These are phyloP conservation scores for Hymenoscyphus salicellus DNA, from an alignment of 2,329 filamentous ascomycete genomes.

Conservation along the genomic window DNA sequence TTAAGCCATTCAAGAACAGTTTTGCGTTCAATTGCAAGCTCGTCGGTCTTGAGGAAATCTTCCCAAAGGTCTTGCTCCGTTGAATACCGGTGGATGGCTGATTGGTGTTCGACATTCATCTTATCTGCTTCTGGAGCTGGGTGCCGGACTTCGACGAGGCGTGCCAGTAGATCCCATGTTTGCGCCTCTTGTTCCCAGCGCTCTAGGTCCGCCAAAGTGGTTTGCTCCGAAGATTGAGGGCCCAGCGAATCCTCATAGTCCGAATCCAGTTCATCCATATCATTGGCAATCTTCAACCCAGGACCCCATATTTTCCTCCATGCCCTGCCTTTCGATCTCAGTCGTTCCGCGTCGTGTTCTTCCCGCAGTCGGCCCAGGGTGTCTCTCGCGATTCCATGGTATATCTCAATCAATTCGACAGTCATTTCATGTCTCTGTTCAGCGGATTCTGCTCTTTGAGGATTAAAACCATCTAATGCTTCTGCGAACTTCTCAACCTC, in stretches of 20 bases:
- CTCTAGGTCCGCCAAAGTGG: constrained; percentile 50
- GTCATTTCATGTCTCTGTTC: constrained; percentile 62
- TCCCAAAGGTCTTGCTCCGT: constrained; percentile 64
- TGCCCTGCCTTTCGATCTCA: constrained; percentile 28
- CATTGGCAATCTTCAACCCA: constrained; percentile 31
- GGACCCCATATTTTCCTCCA: constrained; percentile 38
- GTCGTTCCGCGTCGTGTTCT: constrained; percentile 35
- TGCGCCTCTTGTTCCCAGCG: constrained; percentile 80
- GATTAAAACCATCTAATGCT: constrained; percentile 72
- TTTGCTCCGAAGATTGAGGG: constrained; percentile 21
- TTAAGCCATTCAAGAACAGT: constrained; percentile 85
- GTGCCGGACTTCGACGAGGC: constrained; percentile 63
- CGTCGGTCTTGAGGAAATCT: constrained; percentile 71
- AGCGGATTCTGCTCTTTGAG: constrained; percentile 44
- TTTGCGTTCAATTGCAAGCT: constrained; percentile 72
- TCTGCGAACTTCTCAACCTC: constrained; percentile 88
- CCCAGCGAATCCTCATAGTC: constrained; percentile 49
- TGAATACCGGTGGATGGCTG: constrained; percentile 50
- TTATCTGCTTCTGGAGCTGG: constrained; percentile 34
- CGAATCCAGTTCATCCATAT: constrained; percentile 35
- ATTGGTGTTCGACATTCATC: constrained; percentile 18
- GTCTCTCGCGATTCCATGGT: constrained; percentile 55
- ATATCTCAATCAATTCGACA: constrained; percentile 65
- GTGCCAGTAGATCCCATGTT: constrained; percentile 80
- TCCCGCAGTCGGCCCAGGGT: constrained; percentile 45